Percentiles rank a stretch among this genome's conserved stretches.
These are phyloP conservation scores for Euryodendron excelsum DNA, from an alignment of 148 eudicot species.

Conservation along the genomic window DNA sequence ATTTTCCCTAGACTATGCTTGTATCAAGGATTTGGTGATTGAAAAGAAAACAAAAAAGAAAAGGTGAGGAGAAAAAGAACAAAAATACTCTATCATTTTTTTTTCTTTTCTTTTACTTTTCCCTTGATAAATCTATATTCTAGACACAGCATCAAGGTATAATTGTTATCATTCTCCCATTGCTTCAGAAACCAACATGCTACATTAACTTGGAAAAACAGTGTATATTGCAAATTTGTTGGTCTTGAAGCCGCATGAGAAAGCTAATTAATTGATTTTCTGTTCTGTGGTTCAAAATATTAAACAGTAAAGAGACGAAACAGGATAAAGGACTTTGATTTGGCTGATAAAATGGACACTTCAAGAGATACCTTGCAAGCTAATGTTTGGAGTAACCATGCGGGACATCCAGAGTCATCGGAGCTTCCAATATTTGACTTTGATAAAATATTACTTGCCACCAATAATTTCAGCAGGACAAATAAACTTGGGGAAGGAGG, in stretches of 20 bases:
- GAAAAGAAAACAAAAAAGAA: too few relatives aligned
- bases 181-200: neutral
- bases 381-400: neutral
- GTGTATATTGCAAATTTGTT: neutral
- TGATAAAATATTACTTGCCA: constrained; percentile 21
- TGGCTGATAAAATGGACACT: neutral
- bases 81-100: too few relatives aligned
- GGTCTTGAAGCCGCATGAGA: neutral
- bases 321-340: neutral
- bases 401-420: neutral
- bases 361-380: neutral
- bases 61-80: too few relatives aligned
- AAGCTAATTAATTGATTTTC: neutral
- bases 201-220: neutral
- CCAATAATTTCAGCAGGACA: constrained; percentile 19
- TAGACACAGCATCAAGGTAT: too few relatives aligned
- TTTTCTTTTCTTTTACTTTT: too few relatives aligned
- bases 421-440: constrained; percentile 31
- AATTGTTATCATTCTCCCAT: neutral
- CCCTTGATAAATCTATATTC: too few relatives aligned
- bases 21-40: too few relatives aligned
- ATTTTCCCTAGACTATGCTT: too few relatives aligned
- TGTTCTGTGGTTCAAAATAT: neutral
- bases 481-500: constrained; percentile 39
- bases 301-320: neutral